Evolutionary conservation across 2,329 filamentous ascomycete species (phyloP), one percentile per base, ranked within the genome.

Genomic region (Helminthosporium solani): DNA sequence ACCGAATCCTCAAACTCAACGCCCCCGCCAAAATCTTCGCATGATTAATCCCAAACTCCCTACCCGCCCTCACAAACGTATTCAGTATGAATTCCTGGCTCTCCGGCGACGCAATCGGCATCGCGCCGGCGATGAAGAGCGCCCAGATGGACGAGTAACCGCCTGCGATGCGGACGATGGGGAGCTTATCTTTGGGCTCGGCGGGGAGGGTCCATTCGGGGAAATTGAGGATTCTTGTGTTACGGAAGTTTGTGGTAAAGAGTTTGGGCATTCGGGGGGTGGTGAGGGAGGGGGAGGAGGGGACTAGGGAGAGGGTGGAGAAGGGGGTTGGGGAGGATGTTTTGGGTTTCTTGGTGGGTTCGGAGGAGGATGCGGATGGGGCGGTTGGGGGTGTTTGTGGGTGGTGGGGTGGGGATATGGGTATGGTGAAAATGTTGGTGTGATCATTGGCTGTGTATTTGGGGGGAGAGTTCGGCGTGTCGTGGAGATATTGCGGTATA

Each of bases 1-100:
- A n/a, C 3, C 49, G 20, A 0, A 53, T 51, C 52, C 62, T 67
- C 15, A 53, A 15, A 27, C 39, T 33, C 41, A 70, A 33, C 1
- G 61, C 57, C 9, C 50, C 49, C 0, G 53, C 56, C 20, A 70
- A 48, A 3, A 69, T 54, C n/a, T 49, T 56, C 2, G 63, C 64
- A 33, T 70, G 66, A 8, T 61, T 63, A 36, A 70, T 60, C 0
- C 67, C 67, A 41, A 68, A 68, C 21, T 67, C 63, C 3, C 34
- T 81, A 52, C 81, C 82, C 57, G 88, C 86, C 63, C 84, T 77
- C 68, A 85, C 82, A 47, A 88, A 72, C 8, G 84, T 58, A 2
- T 36, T 42, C 7, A 60, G 21, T 0, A 61, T 51, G 31, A 52
- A 69, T n/a, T 56, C 50, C 34, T 66, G 63, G 14, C 53, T 55